Evolutionary conservation across 2,329 filamentous ascomycete species (phyloP).

Genomic region (Mycosphaerelloides madeirae): DNA sequence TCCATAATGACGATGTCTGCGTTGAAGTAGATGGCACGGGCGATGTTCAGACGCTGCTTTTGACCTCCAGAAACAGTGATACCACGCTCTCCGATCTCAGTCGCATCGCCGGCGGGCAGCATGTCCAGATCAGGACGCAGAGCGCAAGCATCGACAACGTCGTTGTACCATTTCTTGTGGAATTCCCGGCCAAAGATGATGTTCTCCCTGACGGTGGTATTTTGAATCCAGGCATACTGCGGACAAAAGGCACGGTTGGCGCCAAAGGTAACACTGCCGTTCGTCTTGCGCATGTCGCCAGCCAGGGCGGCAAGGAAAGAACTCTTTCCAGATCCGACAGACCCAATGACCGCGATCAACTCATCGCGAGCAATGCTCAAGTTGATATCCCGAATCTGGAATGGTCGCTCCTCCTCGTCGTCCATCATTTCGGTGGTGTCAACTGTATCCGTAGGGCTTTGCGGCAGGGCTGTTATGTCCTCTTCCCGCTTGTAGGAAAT

Average conservation of each 20-base stretch:
- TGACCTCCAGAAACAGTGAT: slow-evolving; percentile 95
- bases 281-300: slow-evolving; percentile 86
- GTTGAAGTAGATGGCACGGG: slow-evolving; percentile 66
- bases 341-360: slow-evolving; percentile 77
- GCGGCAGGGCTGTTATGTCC: slow-evolving; percentile 2
- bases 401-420: slow-evolving; percentile 60
- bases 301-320: slow-evolving; percentile 84
- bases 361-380: slow-evolving; percentile 69
- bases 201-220: slow-evolving; percentile 79
- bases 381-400: slow-evolving; percentile 65
- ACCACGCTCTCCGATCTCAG: slow-evolving; percentile 90
- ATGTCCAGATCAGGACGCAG: slow-evolving; percentile 82
- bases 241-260: slow-evolving; percentile 85
- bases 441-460: slow-evolving; percentile 18
- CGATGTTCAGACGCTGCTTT: slow-evolving; percentile 92
- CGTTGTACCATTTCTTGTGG: slow-evolving; percentile 71
- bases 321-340: slow-evolving; percentile 85
- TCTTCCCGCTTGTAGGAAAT: slow-evolving; percentile 8
- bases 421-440: slow-evolving; percentile 34
- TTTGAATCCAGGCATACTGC: slow-evolving; percentile 98
- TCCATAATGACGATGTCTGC: slow-evolving; percentile 61
- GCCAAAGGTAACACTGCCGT: slow-evolving; percentile 68
- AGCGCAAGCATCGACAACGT: slow-evolving; percentile 82
- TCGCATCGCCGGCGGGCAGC: slow-evolving; percentile 81
- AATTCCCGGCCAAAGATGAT: slow-evolving; percentile 80